Percentiles rank a stretch among this genome's conserved stretches.
phyloP scores from a whole-genome alignment of 2,329 filamentous ascomycete species.

The Stylonectria norvegica region DNA sequence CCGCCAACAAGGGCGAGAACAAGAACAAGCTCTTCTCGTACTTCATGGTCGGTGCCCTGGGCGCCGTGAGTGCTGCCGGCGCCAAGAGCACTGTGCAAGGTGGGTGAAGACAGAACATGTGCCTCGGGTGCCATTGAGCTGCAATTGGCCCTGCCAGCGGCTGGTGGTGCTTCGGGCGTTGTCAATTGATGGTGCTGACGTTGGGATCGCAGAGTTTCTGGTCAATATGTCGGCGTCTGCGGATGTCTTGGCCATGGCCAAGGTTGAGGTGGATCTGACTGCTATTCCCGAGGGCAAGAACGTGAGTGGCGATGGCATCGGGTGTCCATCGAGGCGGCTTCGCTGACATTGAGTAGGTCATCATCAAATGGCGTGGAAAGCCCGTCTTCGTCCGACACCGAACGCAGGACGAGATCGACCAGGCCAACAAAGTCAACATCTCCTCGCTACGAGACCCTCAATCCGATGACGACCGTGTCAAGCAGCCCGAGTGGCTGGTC shows the following conservation, averaged over 20 bases:
- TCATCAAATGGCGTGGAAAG: constrained; percentile 99
- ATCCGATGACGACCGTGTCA: constrained; percentile 84
- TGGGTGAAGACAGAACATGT: constrained; percentile 48
- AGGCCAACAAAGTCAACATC: constrained; percentile 87
- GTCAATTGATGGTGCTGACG: constrained; percentile 30
- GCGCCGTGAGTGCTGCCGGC: constrained; percentile 84
- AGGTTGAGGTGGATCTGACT: constrained; percentile 94
- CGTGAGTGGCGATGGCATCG: constrained; percentile 52
- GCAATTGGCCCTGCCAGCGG: constrained; percentile 22
- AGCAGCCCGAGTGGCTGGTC: constrained; percentile 98
- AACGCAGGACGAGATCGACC: constrained; percentile 86
- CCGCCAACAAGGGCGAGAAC: constrained; percentile 60
- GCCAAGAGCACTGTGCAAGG: constrained; percentile 98
- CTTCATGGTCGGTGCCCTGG: constrained; percentile 98
- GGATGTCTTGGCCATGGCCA: constrained; percentile 97
- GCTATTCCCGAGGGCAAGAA: constrained; percentile 99
- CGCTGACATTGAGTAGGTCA: constrained; percentile 57
- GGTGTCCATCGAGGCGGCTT: constrained; percentile 1
- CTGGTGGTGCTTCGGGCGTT: constrained; percentile 7
- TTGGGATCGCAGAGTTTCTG: constrained; percentile 74
- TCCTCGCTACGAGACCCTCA: constrained; percentile 85
- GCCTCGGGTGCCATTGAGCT: constrained; percentile 25
- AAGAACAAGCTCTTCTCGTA: constrained; percentile 89
- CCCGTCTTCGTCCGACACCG: constrained; percentile 99
- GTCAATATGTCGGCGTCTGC: constrained; percentile 99